These are phyloP conservation scores for Pyrenula massariospora DNA, from an alignment of 495 filamentous ascomycete genomes.

Conservation along the genomic window DNA sequence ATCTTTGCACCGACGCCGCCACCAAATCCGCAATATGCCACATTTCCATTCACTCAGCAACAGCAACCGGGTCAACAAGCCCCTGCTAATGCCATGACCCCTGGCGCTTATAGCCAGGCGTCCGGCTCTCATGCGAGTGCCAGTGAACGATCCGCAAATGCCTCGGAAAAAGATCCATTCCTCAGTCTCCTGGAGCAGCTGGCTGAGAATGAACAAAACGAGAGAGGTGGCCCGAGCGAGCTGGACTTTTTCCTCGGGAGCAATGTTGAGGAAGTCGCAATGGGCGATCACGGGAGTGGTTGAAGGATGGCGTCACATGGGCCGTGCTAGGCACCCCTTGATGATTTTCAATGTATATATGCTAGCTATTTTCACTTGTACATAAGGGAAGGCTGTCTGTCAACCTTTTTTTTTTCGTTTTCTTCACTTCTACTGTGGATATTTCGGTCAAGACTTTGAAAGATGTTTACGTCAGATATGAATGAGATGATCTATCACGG, in stretches of 20 bases:
- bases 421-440: not conserved
- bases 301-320: too few relatives aligned
- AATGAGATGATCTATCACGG: too few relatives aligned
- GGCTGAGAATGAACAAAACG: conserved; percentile 56
- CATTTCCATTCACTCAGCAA: conserved; percentile 23
- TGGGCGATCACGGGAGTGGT: not conserved
- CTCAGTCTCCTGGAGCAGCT: conserved; percentile 67
- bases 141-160: conserved; percentile 10
- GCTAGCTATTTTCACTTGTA: not conserved
- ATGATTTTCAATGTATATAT: not conserved
- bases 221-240: conserved; percentile 50
- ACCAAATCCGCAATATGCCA: conserved; percentile 29
- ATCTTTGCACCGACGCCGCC: conserved; percentile 22
- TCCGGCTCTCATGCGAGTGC: conserved; percentile 16
- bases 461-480: too few relatives aligned
- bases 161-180: conserved; percentile 66
- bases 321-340: too few relatives aligned
- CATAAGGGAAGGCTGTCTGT: not conserved
- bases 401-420: not conserved
- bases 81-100: conserved; percentile 17
- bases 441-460: not conserved
- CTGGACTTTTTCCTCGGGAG: conserved; percentile 57
- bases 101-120: conserved; percentile 25
- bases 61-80: not conserved
- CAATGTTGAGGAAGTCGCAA: conserved; percentile 10